Base-by-base conservation (phyloP, 768 basidiomycete genomes). In the Mrakia gelida region DNA sequence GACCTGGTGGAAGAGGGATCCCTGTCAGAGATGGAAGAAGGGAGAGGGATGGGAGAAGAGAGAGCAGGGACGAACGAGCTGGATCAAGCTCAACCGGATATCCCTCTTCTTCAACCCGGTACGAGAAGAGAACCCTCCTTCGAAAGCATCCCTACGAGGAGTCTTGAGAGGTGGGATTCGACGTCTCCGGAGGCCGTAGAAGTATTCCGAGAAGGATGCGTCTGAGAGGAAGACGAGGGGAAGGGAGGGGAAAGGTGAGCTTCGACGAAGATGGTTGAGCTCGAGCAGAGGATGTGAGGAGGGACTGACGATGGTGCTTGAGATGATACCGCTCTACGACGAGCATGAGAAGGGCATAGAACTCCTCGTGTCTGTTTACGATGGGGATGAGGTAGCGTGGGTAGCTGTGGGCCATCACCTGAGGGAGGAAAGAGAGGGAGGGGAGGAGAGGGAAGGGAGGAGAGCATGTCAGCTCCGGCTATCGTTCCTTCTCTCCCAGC, bases 321-420 rank as follows among this genome's bases (percentile, higher is more conserved):
- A 99, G 90, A 84, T 97, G 95, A 85, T 96, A 90, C 23, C 90
- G 87, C 85, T 99, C 97, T 26, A 98, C 91, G 76, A 94, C 87
- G 75, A 95, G 85, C 91, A 98, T 93, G 80, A 96, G 87, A 21
- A 88, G 80, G 0, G 95, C 92, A 81, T 97, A 98, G 84, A 97
- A 93, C 84, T 98, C 95, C 84, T 99, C 97, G 86, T 99, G 97
- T 45, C 90, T 87, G 84, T 98, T 98, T 23, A 97, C 93, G 74
- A 98, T 87, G 26, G 91, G 90, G 62, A 99, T 85, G 43, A 98
- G 88, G 84, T 98, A 95, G 75, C 97, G 89, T 9, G 97, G 97
- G 83, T 98, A 92, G 76, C 91, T 88, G 86, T 98, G 95, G 4
- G 97, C 94, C 81, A 98, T 93, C 32, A 70, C 67, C 67, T 70